A percentile compares a stretch with the other conserved stretches of the same genome.
phyloP scores from a whole-genome alignment of 441 rosid species.

The Oxalis stricta region DNA sequence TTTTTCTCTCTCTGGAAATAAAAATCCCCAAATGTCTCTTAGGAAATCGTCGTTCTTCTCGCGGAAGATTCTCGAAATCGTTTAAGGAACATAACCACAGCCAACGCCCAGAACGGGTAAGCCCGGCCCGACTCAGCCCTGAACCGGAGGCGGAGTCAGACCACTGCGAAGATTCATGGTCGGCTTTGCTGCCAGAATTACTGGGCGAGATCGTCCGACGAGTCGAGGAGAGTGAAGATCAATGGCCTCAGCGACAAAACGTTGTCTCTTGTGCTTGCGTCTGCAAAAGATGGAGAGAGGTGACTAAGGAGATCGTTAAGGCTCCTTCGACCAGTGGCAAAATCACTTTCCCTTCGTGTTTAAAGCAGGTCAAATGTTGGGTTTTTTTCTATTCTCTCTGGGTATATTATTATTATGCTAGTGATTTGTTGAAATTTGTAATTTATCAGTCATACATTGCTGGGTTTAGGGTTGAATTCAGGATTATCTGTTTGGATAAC shows the following conservation, averaged over 20 bases:
- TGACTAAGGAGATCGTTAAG: conserved; percentile 40
- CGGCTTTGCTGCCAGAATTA: conserved; percentile 63
- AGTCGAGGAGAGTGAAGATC: conserved; percentile 59
- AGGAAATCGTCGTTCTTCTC: background rate
- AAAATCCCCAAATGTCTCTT: background rate
- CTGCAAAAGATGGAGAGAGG: conserved; percentile 78
- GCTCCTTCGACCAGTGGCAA: conserved; percentile 29
- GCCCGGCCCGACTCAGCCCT: background rate
- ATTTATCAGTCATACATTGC: no score
- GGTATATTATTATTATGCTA: background rate
- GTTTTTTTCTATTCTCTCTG: background rate
- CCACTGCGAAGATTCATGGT: conserved; percentile 40
- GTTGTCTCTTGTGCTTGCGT: conserved; percentile 73
- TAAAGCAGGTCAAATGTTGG: conserved; percentile 39
- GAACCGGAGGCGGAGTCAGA: conserved; percentile 10
- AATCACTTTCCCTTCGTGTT: conserved; percentile 87
- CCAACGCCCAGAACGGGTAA: background rate
- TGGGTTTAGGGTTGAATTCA: no score
- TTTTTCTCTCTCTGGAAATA: background rate
- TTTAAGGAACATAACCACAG: background rate
- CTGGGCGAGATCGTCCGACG: conserved; percentile 64
- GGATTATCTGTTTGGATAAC: no score
- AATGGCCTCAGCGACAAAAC: conserved; percentile 57
- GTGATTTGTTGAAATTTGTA: background rate
- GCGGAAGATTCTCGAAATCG: background rate